Conservation (phyloP, 2,329 filamentous ascomycete species). For the Colletotrichum musae region DNA sequence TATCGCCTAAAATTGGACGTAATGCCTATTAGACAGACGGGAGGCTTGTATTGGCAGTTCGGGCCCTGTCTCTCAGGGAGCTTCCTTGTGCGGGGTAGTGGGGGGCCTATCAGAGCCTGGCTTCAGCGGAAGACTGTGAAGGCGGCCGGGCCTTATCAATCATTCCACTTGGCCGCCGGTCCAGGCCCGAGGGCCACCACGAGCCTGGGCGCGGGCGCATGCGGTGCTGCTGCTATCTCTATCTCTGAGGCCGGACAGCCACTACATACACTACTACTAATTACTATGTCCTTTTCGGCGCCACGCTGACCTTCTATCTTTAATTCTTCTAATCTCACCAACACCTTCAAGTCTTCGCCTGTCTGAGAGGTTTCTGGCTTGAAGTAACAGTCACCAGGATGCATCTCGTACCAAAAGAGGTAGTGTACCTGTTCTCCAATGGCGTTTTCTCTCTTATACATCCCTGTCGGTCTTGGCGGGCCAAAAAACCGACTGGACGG, state of each 20-base stretch:
- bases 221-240: background rate
- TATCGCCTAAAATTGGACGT: conserved; percentile 39
- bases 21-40: conserved; percentile 39
- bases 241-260: background rate
- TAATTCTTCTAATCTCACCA: conserved; percentile 11
- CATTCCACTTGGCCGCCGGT: conserved; percentile 42
- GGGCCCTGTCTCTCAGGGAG: conserved; percentile 11
- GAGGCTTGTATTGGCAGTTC: conserved; percentile 31
- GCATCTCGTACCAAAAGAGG: conserved; percentile 66
- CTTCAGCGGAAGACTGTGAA: background rate
- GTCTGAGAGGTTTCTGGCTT: conserved; percentile 14
- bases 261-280: background rate
- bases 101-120: conserved; percentile 32
- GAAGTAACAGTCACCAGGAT: conserved; percentile 47
- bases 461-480: conserved; percentile 35
- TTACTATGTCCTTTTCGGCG: background rate
- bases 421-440: conserved; percentile 46
- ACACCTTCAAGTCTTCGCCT: conserved; percentile 2
- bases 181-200: conserved; percentile 31
- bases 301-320: background rate
- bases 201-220: conserved; percentile 16
- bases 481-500: conserved; percentile 18
- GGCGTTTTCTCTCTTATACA: conserved; percentile 32
- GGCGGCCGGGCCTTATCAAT: conserved; percentile 32
- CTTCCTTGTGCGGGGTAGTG: conserved; percentile 39